Evolutionary conservation across 2,329 filamentous ascomycete genomes (phyloP), one percentile per base, ranked within the genome.

Genomic region (Ophiostoma montium): DNA sequence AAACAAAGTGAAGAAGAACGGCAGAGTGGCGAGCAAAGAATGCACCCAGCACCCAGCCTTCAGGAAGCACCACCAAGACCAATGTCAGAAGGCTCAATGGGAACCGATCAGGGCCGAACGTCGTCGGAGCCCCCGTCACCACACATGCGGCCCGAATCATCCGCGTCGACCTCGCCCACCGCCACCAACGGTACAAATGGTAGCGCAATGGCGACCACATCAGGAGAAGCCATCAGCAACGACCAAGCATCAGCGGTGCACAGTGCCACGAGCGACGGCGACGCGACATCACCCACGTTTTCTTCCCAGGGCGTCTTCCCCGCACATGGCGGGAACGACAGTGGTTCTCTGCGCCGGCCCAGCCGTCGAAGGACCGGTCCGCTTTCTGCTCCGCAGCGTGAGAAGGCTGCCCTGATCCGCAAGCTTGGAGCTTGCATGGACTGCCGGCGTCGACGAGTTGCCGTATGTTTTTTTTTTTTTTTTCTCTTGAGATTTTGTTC

Each of bases 331-430:
- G 73, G 71, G 53, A 65, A 67, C 61, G 72, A 75, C 61, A 63
- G 72, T 60, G 68, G 67, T 64, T 69, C 70, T 59, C 68, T 65
- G 59, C 71, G 72, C 56, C 71, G 74, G 57, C 66, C 73, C 54
- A 78, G 71, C 59, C 71, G 75, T 58, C 70, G 75, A 61, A 71
- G 75, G 50, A 78, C 75, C 53, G 75, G 75, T 38, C 75, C 75
- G 53, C 65, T 79, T 54, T 76, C 74, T 31, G 69, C 74, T 48
- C 67, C 73, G 53, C 76, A 77, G 57, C 69, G 75, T 60, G 73
- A 78, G 56, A 74, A 74, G 60, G 75, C 75, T 43, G 75, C 75
- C 42, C 60, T 79, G 50, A 78, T 79, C 53, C 65, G 75, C 57
- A 78, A 78, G 60, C 63, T 78, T 48, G 75, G 75, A 50, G 75